Percentiles rank a stretch among this genome's conserved stretches.
Conservation (phyloP, 176 grass and related monocot species). For the Phyllostachys edulis region DNA sequence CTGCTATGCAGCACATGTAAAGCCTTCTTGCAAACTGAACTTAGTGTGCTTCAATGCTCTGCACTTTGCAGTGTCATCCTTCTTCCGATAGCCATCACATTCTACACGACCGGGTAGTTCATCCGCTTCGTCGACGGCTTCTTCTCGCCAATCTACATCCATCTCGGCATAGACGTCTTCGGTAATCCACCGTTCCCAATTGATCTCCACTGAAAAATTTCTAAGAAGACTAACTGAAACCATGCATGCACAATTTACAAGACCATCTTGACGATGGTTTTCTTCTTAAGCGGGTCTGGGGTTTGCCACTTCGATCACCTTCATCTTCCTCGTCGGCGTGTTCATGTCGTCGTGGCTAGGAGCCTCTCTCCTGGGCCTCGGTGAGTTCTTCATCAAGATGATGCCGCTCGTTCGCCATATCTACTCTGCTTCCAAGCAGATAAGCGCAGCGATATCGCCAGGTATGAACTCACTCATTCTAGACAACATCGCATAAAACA, state of each 20-base stretch:
- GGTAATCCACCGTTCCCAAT: conserved; percentile 32
- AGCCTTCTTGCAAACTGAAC: not conserved
- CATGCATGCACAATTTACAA: not conserved
- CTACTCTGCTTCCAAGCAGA: conserved; percentile 77
- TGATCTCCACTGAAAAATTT: not conserved
- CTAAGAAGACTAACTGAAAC: not conserved
- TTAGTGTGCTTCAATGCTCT: not conserved
- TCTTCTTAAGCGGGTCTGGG: conserved; percentile 45
- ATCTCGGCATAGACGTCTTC: conserved; percentile 62
- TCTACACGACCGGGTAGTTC: conserved; percentile 85
- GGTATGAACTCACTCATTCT: conserved; percentile 23
- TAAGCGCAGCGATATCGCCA: conserved; percentile 72
- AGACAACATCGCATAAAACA: not conserved
- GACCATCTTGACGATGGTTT: not conserved
- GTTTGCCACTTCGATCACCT: conserved; percentile 68
- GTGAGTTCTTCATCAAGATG: conserved; percentile 71
- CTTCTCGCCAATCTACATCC: conserved; percentile 78
- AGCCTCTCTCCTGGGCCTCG: conserved; percentile 64
- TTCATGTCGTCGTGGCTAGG: conserved; percentile 82
- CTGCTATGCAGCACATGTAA: not conserved
- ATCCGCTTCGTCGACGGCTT: conserved; percentile 76
- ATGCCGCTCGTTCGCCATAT: conserved; percentile 70
- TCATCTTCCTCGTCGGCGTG: conserved; percentile 75
- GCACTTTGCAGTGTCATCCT: conserved; percentile 60
- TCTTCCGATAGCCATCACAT: conserved; percentile 73